Conservation (phyloP, 2,329 filamentous ascomycete genomes). For the Apiospora aurea region DNA sequence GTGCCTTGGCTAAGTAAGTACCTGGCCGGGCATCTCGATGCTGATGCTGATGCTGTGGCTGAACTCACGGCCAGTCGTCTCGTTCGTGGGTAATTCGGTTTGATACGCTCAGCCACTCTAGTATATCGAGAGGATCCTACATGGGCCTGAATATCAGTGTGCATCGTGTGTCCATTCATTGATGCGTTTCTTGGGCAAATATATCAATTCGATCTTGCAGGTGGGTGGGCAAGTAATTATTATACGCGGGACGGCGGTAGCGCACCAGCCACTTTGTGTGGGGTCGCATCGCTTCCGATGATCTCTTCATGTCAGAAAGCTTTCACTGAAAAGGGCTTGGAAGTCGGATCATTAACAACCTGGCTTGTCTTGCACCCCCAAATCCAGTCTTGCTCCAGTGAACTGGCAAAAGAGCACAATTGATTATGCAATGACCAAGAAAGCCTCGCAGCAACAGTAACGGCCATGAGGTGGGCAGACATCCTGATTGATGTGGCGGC, state of each 20-base stretch:
- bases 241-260: not conserved
- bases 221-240: too few relatives aligned
- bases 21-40: not conserved
- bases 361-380: not conserved
- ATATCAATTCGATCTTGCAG: too few relatives aligned
- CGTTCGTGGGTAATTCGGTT: not conserved
- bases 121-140: not conserved
- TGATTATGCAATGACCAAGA: constrained; percentile 9
- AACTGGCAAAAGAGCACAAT: not conserved
- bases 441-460: constrained; percentile 23
- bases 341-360: not conserved
- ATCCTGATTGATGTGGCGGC: constrained; percentile 73
- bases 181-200: too few relatives aligned
- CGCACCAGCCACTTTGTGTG: constrained; percentile 1
- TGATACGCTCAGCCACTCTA: not conserved
- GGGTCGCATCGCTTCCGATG: not conserved
- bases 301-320: constrained; percentile 14
- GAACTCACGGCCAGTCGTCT: not conserved
- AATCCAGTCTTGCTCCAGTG: not conserved
- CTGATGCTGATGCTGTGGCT: not conserved
- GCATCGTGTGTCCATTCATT: not conserved
- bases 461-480: constrained; percentile 66
- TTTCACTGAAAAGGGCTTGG: not conserved
- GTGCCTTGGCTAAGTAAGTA: not conserved
- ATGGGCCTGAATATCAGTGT: too few relatives aligned